Base-by-base conservation (phyloP, 1,284 basidiomycete genomes). In the Apiotrichum porosum region DNA sequence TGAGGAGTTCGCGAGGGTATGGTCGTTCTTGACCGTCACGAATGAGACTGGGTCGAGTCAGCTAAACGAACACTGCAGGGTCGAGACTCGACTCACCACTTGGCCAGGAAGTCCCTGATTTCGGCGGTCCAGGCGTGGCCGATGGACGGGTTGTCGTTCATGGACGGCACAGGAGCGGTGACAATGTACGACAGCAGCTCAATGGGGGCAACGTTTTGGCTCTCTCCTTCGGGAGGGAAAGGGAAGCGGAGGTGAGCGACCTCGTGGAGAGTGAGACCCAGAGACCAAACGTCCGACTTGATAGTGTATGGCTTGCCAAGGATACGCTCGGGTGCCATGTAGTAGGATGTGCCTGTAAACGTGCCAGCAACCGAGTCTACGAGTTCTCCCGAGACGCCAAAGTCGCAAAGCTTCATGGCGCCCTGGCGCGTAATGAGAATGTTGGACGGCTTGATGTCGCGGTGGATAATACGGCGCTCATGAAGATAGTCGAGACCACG, bases 281-380 rank as follows among this genome's bases (percentile, higher is more conserved):
- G 79, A 1, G 91, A 94, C 93, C 92, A 97, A 6, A 97, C 88
- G 66, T 97, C 93, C 8, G 92, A 94, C 75, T 94, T 95, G 73
- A 97, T 90, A 24, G 88, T 89, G 74, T 98, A 97, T 66, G 90
- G 85, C 5, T 91, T 88, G 47, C 92, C 92, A 47, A 83, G 83
- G 60, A 97, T 92, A 42, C 94, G 83, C 72, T 97, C 94, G 37
- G 94, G 94, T 86, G 92, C 91, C 90, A 97, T 97, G 75, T 97
- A 98, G 66, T 88, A 89, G 62, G 88, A 89, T 3, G 94, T 97
- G 2, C 94, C 94, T 0, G 92, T 97, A 62, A 97, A 98, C 0
- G 94, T 98, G 18, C 86, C 88, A 1, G 94, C 94, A 47, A 88
- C 74, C 21, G 90, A 94, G 66, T 88, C 83, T 59, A 97, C 82